Base-by-base conservation (phyloP, 2,329 filamentous ascomycete species). In the Cytospora schulzeri region DNA sequence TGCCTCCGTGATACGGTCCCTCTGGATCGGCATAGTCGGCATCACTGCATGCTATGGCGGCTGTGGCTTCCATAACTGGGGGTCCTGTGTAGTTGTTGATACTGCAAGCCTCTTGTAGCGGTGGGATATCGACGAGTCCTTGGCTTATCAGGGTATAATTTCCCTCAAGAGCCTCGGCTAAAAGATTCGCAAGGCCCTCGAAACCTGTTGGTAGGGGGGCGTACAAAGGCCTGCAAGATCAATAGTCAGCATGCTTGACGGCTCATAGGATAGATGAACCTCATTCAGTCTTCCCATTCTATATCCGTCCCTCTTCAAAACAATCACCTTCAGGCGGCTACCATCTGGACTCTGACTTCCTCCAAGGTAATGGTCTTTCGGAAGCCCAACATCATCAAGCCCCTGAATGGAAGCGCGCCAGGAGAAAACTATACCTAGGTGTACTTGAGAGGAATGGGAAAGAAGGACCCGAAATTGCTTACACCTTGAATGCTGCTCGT, bases 21-120 rank as follows among this genome's bases (percentile, higher is more conserved):
- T 67, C 61, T 64, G 63, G 5, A 66, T 64, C 31, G 71, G 60
- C 59, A 71, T 63, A 3, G 19, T 70, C 69, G 26, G 74, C 77
- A 68, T 80, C 78, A 64, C 71, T 69, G 69, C 78, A 80, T 24
- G 74, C 61, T 5, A 79, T 67, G 7, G 71, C 69, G 35, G 55
- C 31, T 9, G 65, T 63, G n/a, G 68, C 69, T 14, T 76, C 76
- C 28, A n/a, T 4, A 51, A 17, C 2, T 57, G 58, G 62, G 67
- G 22, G 48, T 45, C 19, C 19, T 12, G 51, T 64, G 24, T 26
- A 14, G 29, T 60, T 33, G 28, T 59, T 50, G 48, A 55, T 45
- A 38, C 58, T 56, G 57, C 62, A 65, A 28, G 61, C 65, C 28
- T 67, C 68, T 28, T 65, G 63, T 9, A 63, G 35, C 15, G 53